These are phyloP conservation scores for Hericium rajendrae DNA, from an alignment of 768 basidiomycete species.

Conservation along the genomic window DNA sequence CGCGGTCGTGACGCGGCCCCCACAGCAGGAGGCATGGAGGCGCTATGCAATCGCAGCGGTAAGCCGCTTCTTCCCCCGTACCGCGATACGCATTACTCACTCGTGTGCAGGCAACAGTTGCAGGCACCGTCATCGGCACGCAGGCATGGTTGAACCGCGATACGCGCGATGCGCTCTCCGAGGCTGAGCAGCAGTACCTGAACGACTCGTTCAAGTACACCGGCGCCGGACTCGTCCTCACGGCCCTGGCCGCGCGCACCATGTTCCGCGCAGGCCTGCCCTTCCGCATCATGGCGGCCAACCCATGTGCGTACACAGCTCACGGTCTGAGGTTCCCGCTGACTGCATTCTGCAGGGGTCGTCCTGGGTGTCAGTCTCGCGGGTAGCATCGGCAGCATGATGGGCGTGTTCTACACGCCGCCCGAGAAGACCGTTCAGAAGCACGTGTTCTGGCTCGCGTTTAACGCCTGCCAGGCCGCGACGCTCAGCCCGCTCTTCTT, in stretches of 20 bases:
- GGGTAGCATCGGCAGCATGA: constrained; percentile 78
- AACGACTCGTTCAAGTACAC: constrained; percentile 79
- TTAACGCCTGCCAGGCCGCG: constrained; percentile 80
- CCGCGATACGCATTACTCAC: neutral
- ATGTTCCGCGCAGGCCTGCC: constrained; percentile 53
- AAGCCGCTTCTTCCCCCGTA: constrained; percentile 11
- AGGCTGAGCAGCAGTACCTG: constrained; percentile 56
- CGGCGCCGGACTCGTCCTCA: constrained; percentile 67
- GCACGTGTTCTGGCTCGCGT: constrained; percentile 76
- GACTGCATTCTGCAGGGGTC: constrained; percentile 38
- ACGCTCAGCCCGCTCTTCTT: constrained; percentile 87
- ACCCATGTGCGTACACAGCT: constrained; percentile 50
- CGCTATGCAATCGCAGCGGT: constrained; percentile 47
- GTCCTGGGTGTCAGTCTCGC: constrained; percentile 75
- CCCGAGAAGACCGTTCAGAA: constrained; percentile 72
- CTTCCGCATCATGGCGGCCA: constrained; percentile 71
- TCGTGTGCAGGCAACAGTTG: constrained; percentile 51
- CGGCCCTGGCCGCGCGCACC: constrained; percentile 70
- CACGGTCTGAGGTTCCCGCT: neutral
- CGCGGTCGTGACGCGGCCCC: constrained; percentile 27
- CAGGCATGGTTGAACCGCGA: constrained; percentile 69
- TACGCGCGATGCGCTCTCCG: constrained; percentile 57
- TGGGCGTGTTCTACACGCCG: constrained; percentile 69
- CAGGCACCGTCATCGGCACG: constrained; percentile 54
- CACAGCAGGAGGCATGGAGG: constrained; percentile 35